Conservation (phyloP, 2,329 filamentous ascomycete genomes). For the Trichophyton schoenleinii region DNA sequence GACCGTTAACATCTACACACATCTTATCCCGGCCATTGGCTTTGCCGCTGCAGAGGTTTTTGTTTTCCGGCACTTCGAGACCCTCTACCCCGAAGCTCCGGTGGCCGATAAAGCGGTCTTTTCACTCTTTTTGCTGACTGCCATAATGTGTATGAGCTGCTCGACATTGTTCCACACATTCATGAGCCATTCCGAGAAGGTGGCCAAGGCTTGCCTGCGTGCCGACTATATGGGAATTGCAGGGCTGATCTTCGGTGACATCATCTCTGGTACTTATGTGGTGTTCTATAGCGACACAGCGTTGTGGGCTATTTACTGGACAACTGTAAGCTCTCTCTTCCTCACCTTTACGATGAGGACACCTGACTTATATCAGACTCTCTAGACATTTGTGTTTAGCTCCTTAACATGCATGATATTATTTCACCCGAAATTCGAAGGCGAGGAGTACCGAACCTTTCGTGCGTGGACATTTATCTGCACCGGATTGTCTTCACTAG, state of each 20-base stretch:
- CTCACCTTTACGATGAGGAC: background rate
- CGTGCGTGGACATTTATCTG: conserved; percentile 16
- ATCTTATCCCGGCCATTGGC: conserved; percentile 53
- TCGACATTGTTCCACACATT: conserved; percentile 20
- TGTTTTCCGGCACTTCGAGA: conserved; percentile 8
- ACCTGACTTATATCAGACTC: background rate
- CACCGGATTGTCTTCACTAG: conserved; percentile 16
- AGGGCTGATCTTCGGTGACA: conserved; percentile 19
- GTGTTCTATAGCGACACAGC: conserved; percentile 20
- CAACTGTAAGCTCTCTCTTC: conserved; percentile 16
- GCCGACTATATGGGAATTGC: conserved; percentile 22
- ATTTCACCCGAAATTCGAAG: conserved; percentile 24
- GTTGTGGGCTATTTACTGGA: conserved; percentile 20
- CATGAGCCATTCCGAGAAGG: conserved; percentile 17
- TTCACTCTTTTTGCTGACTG: conserved; percentile 57
- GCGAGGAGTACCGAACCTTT: conserved; percentile 14
- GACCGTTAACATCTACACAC: conserved; percentile 59
- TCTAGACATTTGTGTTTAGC: background rate
- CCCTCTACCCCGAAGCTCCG: conserved; percentile 7
- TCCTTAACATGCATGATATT: conserved; percentile 22
- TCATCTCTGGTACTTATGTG: conserved; percentile 24
- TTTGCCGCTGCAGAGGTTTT: conserved; percentile 30
- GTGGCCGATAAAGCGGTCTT: conserved; percentile 8
- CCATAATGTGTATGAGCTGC: conserved; percentile 54
- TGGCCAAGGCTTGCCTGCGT: conserved; percentile 15